Percentiles rank a stretch among this genome's conserved stretches.
phyloP scores from a whole-genome alignment of 1,139 yeast genomes.

The Insectozyma bohioensis region DNA sequence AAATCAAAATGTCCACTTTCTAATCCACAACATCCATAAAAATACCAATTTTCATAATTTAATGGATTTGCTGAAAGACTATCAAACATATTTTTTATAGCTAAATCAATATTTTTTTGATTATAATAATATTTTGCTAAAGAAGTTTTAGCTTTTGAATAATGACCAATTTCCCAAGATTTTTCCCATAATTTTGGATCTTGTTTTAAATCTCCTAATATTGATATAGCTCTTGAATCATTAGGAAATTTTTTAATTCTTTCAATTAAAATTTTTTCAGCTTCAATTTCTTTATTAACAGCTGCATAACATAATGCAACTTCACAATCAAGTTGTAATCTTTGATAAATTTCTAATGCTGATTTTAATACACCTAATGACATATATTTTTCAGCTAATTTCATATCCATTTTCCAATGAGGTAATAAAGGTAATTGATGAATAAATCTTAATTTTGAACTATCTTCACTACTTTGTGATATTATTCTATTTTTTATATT shows the following conservation, averaged over 20 bases:
- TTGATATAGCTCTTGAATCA: conserved; percentile 82
- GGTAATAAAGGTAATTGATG: conserved; percentile 79
- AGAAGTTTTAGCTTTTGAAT: conserved; percentile 83
- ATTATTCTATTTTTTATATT: conserved; percentile 61
- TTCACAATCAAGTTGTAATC: conserved; percentile 75
- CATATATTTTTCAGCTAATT: conserved; percentile 84
- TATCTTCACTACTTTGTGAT: conserved; percentile 45
- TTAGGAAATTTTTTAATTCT: conserved; percentile 60
- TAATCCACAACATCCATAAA: conserved; percentile 88
- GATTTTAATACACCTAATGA: conserved; percentile 82
- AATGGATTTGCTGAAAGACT: conserved; percentile 76
- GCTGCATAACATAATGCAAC: conserved; percentile 92
- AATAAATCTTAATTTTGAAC: conserved; percentile 63
- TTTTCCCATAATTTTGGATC: conserved; percentile 79
- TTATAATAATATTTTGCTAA: conserved; percentile 70
- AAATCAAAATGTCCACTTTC: conserved; percentile 70
- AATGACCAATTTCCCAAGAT: conserved; percentile 85
- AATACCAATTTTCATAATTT: conserved; percentile 82
- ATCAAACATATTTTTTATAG: conserved; percentile 71
- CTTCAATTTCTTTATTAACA: conserved; percentile 71
- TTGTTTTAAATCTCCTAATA: conserved; percentile 80
- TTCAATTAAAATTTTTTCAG: conserved; percentile 55
- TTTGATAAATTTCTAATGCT: conserved; percentile 85
- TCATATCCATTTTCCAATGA: conserved; percentile 81
- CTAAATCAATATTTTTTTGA: conserved; percentile 58